Evolutionary conservation across 192 early-diverging fungal genomes (phyloP).

Genomic region (Backusella macrospora): DNA sequence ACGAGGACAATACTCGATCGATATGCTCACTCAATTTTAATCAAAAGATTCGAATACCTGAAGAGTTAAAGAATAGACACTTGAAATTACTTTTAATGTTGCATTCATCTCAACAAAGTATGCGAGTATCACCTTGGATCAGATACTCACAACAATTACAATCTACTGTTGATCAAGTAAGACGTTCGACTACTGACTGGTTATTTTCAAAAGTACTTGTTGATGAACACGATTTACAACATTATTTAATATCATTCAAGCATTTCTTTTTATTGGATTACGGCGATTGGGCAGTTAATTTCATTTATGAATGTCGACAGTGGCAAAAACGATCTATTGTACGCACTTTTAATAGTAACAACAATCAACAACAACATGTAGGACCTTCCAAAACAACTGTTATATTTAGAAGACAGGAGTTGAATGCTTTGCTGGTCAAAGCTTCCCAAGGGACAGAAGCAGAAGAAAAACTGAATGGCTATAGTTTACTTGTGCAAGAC

Average conservation of each 20-base stretch:
- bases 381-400: conserved; percentile 10
- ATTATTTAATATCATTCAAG: conserved; percentile 60
- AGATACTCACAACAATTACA: conserved; percentile 39
- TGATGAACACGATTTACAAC: conserved; percentile 55
- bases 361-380: background rate
- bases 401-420: conserved; percentile 43
- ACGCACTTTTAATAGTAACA: background rate
- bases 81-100: conserved; percentile 24
- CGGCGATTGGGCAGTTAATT: conserved; percentile 60
- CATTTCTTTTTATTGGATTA: conserved; percentile 64
- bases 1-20: background rate
- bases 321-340: conserved; percentile 19
- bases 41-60: conserved; percentile 22
- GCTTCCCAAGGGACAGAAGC: conserved; percentile 41
- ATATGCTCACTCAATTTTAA: conserved; percentile 13
- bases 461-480: conserved; percentile 37
- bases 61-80: conserved; percentile 26
- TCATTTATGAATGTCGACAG: conserved; percentile 58
- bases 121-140: conserved; percentile 23
- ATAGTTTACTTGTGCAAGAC: conserved; percentile 23
- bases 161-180: conserved; percentile 50
- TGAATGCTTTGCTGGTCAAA: conserved; percentile 43
- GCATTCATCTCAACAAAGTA: conserved; percentile 10
- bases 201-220: conserved; percentile 70
- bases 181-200: conserved; percentile 57